phyloP scores from a whole-genome alignment of 306 rosid species.

The Albizia julibrissin region DNA sequence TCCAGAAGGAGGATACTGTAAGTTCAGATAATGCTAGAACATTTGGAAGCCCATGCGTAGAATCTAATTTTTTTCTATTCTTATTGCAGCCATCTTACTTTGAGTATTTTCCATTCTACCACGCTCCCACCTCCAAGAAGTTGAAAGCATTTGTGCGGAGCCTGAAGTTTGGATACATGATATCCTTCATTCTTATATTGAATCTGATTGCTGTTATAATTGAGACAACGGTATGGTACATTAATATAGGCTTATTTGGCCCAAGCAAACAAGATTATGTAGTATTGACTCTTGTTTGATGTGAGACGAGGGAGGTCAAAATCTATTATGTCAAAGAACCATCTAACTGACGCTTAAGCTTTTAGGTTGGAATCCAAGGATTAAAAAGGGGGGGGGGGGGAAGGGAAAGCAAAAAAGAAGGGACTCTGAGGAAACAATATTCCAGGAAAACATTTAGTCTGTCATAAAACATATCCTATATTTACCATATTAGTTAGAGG shows the following conservation, averaged over 20 bases:
- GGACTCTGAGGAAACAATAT: not conserved
- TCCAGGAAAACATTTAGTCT: slow-evolving; percentile 2
- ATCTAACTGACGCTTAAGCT: not conserved
- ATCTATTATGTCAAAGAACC: not conserved
- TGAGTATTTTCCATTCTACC: slow-evolving; percentile 63
- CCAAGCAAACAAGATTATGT: not conserved
- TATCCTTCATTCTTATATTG: slow-evolving; percentile 77
- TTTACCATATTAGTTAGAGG: not conserved
- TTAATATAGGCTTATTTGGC: slow-evolving; percentile 23
- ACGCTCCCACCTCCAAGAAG: slow-evolving; percentile 54
- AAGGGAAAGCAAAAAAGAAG: not conserved
- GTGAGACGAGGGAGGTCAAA: not conserved
- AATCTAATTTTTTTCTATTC: slow-evolving; percentile 27
- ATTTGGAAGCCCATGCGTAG: slow-evolving; percentile 30
- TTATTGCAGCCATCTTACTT: slow-evolving; percentile 80
- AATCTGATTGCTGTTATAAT: slow-evolving; percentile 78
- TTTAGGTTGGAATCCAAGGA: not conserved
- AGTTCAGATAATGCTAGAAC: slow-evolving; percentile 39
- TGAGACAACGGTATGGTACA: slow-evolving; percentile 88
- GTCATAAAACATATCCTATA: not conserved
- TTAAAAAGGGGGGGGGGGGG: not conserved
- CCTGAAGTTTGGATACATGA: slow-evolving; percentile 78
- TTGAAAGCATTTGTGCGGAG: slow-evolving; percentile 73
- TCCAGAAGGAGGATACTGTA: slow-evolving; percentile 82
- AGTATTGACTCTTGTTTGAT: slow-evolving; percentile 6